Conservation (phyloP, 1,139 yeast species). For the Lodderomyces parapsilosis region DNA sequence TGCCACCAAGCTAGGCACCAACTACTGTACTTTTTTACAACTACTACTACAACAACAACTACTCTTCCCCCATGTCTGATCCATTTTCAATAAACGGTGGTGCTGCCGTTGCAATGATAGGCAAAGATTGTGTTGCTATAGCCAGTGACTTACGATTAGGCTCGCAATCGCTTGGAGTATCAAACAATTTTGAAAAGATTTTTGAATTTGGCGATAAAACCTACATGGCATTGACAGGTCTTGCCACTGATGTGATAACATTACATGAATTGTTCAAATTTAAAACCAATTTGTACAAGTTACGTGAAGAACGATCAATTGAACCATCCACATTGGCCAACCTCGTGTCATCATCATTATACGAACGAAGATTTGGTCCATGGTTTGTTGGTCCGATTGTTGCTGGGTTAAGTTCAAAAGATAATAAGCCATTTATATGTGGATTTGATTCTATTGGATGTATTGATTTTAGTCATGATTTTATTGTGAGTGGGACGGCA, state of each 20-base stretch:
- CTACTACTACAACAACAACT: background rate
- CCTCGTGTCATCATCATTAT: constrained; percentile 83
- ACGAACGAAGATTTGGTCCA: constrained; percentile 93
- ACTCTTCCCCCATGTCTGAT: constrained; percentile 37
- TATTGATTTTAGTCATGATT: constrained; percentile 92
- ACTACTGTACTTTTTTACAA: too few species aligned
- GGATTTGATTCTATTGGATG: constrained; percentile 97
- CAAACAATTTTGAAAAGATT: constrained; percentile 90
- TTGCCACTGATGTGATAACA: constrained; percentile 92
- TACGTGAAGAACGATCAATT: constrained; percentile 86
- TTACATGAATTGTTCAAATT: constrained; percentile 77
- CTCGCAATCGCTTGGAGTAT: constrained; percentile 86
- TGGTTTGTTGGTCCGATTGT: constrained; percentile 96
- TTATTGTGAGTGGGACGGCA: constrained; percentile 97
- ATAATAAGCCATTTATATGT: constrained; percentile 85
- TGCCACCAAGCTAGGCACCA: constrained; percentile 3
- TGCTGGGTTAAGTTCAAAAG: constrained; percentile 85
- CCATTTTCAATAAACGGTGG: constrained; percentile 63
- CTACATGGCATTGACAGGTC: constrained; percentile 88
- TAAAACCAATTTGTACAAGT: constrained; percentile 83
- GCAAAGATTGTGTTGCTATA: constrained; percentile 97
- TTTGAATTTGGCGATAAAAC: constrained; percentile 79
- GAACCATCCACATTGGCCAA: constrained; percentile 95
- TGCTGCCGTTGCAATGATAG: constrained; percentile 97
- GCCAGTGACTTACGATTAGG: constrained; percentile 96